Evolutionary conservation across 306 rosid genomes (phyloP), one percentile per base, ranked within the genome.

Genomic region (Geum urbanum): DNA sequence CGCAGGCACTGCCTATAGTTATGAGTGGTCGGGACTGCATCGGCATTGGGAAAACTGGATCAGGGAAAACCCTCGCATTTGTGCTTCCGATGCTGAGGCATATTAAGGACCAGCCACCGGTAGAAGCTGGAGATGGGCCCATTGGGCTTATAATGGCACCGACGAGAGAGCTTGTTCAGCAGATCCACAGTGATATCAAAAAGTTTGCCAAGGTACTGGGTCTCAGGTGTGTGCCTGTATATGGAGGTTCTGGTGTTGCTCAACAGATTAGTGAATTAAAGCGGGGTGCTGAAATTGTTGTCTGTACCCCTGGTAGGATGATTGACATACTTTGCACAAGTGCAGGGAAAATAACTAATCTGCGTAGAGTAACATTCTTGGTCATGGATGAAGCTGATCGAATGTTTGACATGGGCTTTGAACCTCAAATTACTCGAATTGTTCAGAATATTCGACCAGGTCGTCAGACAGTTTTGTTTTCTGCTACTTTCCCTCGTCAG

Each of bases 321-420:
- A 92, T 92, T 77, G 98, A 92, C 81, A 88, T 92, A 83, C 81
- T 92, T 10, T 92, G 98, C 79, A 92, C 98, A 61, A 92, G 98
- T 69, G 89, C 92, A 66, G 98, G 98, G 56, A 92, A 88, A 78
- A 92, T 92, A 72, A 84, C 95, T 67, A 89, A 88, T 86, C 82
- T 92, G 73, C 96, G 92, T 22, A 83, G 96, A 78, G 98, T 89
- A 73, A 87, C 98, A 45, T 92, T 81, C 78, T 76, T 92, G 77
- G 98, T 88, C 59, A 88, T 92, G 95, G 98, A 89, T 78, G 98
- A 92, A 81, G 98, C 98, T 74, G 98, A 92, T 84, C 82, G 96
- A 71, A 92, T 92, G 98, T 89, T 92, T 83, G 98, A 92, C 85
- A 92, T 92, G 98, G 98, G 98, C 27, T 92, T 92, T 79, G 96